Evolutionary conservation across 2,329 filamentous ascomycete species (phyloP), one percentile per base, ranked within the genome.

Genomic region (Aspergillus sp.): DNA sequence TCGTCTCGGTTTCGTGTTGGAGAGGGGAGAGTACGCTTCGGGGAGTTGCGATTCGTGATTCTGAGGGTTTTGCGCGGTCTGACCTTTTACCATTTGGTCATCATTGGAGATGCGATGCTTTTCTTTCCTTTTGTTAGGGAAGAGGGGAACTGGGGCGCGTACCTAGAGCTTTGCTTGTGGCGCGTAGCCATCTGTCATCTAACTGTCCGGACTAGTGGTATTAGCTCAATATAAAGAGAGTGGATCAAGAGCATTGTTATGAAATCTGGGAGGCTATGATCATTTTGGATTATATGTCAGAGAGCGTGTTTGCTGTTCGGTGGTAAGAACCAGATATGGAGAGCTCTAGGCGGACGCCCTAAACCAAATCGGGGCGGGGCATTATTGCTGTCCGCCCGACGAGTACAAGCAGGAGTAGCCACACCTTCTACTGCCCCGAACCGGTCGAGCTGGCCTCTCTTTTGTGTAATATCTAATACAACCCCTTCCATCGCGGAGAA

Each of bases 51-150:
- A 39, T 44, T 25, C 43, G 43, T 52, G 10, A 4, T 33, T 50
- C 47, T 10, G 37, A 9, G 48, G 41, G 53, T 43, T 20, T 49
- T 44, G 50, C 53, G 54, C 53, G 57, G 65, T 72, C 69, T 66
- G 69, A 72, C 68, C 69, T 72, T 72, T 72, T 72, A 72, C 69
- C 69, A 72, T 63, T 57, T 55, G 64, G 48, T 50, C 69, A 72
- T 72, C 69, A 70, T 65, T 49, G 68, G 69, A 71, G 66, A 64
- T 46, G 42, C 45, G 42, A 12, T 20, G 15, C 37, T 17, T 19
- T 49, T 54, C 52, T 45, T 47, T 19, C 10, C 15, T 42, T n/a
- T 32, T 46, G 15, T 39, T 23, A 25, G 25, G 27, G n/a, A 17
- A 46, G 25, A 37, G 32, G 23, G 9, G 37, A 47, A 33, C 20